A percentile compares a stretch with the other conserved stretches of the same genome.
Evolutionary conservation across 2,329 filamentous ascomycete species (phyloP).

Genomic region (Xylariaceae sp.): DNA sequence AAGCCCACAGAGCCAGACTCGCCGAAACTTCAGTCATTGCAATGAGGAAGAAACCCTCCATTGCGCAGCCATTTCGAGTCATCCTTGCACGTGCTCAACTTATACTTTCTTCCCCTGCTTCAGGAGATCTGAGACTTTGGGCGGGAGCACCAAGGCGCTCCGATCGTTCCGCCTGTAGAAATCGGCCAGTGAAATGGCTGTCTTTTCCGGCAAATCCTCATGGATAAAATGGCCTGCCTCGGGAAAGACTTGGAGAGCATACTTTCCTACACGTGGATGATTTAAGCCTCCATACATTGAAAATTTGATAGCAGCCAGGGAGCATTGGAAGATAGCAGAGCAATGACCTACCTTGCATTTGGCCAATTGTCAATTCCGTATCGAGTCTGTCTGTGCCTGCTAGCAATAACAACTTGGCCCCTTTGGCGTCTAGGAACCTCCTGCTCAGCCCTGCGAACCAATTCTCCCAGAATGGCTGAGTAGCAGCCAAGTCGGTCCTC

Average conservation of each 20-base stretch:
- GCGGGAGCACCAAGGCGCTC: slow-evolving; percentile 77
- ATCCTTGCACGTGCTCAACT: neutral
- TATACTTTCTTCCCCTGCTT: slow-evolving; percentile 57
- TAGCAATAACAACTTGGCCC: slow-evolving; percentile 38
- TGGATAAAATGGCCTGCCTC: slow-evolving; percentile 96
- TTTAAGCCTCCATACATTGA: slow-evolving; percentile 4
- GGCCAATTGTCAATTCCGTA: slow-evolving; percentile 34
- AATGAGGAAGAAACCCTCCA: no score
- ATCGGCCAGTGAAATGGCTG: slow-evolving; percentile 77
- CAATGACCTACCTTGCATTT: slow-evolving; percentile 31
- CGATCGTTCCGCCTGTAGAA: slow-evolving; percentile 92
- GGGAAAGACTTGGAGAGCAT: slow-evolving; percentile 89
- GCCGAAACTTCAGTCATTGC: no score
- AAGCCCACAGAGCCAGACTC: no score
- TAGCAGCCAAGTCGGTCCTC: slow-evolving; percentile 78
- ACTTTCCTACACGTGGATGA: slow-evolving; percentile 61
- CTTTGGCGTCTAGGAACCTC: slow-evolving; percentile 78
- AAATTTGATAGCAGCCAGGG: neutral
- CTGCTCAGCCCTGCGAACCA: slow-evolving; percentile 88
- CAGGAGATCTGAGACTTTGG: slow-evolving; percentile 78
- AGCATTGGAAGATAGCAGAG: neutral
- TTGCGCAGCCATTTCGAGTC: no score
- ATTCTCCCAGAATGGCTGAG: slow-evolving; percentile 87
- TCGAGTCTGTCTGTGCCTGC: slow-evolving; percentile 32
- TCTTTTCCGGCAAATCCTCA: slow-evolving; percentile 89